Evolutionary conservation across 2,329 filamentous ascomycete genomes (phyloP), one percentile per base, ranked within the genome.

Genomic region (Aspergillus amoenus): DNA sequence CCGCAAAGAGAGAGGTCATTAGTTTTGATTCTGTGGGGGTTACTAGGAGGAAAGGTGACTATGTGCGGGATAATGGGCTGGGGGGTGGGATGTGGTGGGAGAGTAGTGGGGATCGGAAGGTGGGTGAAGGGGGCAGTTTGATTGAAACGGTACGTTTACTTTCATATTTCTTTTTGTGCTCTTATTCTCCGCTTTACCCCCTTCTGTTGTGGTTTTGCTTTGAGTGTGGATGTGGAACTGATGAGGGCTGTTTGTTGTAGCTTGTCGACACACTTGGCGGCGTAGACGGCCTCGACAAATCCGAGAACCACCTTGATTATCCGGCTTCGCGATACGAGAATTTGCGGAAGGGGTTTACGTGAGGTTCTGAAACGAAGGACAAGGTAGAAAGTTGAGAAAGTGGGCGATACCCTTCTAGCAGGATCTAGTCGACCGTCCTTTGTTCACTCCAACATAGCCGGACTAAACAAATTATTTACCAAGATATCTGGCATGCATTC

Each of bases 1-100:
- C 80, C 0, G 71, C 66, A 0, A 80, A 78, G 41, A 80, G 80
- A 53, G 84, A 83, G 57, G 80, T 96, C 75, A 82, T 96, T 41
- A 88, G 83, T 54, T 96, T 93, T 64, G 89, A 92, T 70, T 93
- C 85, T 1, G 82, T 86, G 1, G 76, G 79, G 3, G 84, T 92
- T 72, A 88, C 86, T 3, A 78, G 79, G 63, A 71, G 76, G 63
- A 97, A 97, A 79, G 86, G 87, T 1, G 77, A 83, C 11, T 96
- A 86, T 71, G 84, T 97, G 68, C 83, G 80, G 68, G 72, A 83
- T 18, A 78, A 82, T 44, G 80, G 84, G 0, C 81, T 97, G 0
- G 93, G 92, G 2, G 93, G 93, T 17, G 91, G 84, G n/a, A 97
- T 97, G 93, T 97, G 91, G 91, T 95, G 90, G 90, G 93, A 97